phyloP scores from a whole-genome alignment of 2,329 filamentous ascomycete genomes.

The Chrysosporium keratinophilum region DNA sequence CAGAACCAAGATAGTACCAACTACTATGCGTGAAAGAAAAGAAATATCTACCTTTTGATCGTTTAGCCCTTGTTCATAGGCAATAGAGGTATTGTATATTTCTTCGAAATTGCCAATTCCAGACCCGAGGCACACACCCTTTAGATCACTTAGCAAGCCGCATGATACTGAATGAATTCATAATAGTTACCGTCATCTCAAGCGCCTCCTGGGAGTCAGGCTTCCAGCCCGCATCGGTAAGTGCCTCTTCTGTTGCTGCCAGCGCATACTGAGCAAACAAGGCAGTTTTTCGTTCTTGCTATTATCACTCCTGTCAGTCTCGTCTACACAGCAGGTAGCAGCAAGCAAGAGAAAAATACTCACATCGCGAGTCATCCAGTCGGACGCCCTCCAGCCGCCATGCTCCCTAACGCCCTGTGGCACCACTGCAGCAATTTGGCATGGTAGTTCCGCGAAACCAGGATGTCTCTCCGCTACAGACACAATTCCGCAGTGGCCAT shows the following conservation, averaged over 20 bases:
- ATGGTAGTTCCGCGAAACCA: conserved; percentile 63
- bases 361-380: conserved; percentile 38
- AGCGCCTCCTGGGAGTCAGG: conserved; percentile 50
- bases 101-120: conserved; percentile 92
- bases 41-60: conserved; percentile 51
- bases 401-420: conserved; percentile 45
- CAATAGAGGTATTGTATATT: conserved; percentile 71
- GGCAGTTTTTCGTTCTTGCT: conserved; percentile 73
- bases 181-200: conserved; percentile 52
- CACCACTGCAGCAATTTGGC: conserved; percentile 74
- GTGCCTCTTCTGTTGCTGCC: conserved; percentile 73
- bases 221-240: conserved; percentile 71
- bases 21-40: conserved; percentile 37
- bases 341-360: conserved; percentile 17
- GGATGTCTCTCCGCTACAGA: conserved; percentile 56
- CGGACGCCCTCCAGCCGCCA: conserved; percentile 36
- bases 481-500: conserved; percentile 68
- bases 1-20: not conserved
- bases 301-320: not conserved
- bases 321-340: conserved; percentile 1
- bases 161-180: not conserved
- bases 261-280: conserved; percentile 84
- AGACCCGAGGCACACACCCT: conserved; percentile 85
- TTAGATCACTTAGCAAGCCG: conserved; percentile 6
- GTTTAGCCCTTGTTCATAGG: conserved; percentile 61